These are phyloP conservation scores for Vitis riparia DNA, from an alignment of 164 flowering plant species.

Conservation along the genomic window DNA sequence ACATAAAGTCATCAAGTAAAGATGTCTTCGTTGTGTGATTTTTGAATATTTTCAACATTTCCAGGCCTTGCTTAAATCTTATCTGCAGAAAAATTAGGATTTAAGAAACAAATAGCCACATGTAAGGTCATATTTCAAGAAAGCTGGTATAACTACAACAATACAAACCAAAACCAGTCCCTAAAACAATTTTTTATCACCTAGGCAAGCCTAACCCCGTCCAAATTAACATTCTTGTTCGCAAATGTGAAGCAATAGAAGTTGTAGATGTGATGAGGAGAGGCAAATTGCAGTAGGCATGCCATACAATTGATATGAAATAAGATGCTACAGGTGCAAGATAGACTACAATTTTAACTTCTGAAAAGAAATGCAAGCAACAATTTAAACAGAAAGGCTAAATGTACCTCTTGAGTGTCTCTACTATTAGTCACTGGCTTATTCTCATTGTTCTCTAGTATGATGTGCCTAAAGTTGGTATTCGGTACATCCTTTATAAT, in stretches of 20 bases:
- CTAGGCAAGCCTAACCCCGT: too few relatives aligned
- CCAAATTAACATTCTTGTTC: too few relatives aligned
- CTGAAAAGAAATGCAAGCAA: neutral
- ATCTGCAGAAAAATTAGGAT: conserved; percentile 44
- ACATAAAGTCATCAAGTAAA: conserved; percentile 70
- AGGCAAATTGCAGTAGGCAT: too few relatives aligned
- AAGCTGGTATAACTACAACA: neutral
- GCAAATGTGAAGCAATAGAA: too few relatives aligned
- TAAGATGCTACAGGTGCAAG: too few relatives aligned
- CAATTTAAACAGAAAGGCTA: neutral
- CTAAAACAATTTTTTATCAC: too few relatives aligned
- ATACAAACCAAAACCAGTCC: too few relatives aligned
- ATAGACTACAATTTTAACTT: too few relatives aligned
- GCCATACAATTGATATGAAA: too few relatives aligned
- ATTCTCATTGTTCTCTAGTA: conserved; percentile 87
- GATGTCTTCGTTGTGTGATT: conserved; percentile 47
- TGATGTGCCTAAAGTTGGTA: conserved; percentile 67
- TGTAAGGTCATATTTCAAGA: neutral
- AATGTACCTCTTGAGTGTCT: conserved; percentile 87
- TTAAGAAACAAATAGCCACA: neutral
- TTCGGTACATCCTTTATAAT: conserved; percentile 87
- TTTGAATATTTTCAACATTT: conserved; percentile 75
- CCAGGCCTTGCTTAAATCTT: conserved; percentile 56
- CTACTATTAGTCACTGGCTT: conserved; percentile 97
- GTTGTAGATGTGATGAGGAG: too few relatives aligned